Evolutionary conservation across 352 stramenopile genomes (phyloP).

Genomic region (Albugo candida): DNA sequence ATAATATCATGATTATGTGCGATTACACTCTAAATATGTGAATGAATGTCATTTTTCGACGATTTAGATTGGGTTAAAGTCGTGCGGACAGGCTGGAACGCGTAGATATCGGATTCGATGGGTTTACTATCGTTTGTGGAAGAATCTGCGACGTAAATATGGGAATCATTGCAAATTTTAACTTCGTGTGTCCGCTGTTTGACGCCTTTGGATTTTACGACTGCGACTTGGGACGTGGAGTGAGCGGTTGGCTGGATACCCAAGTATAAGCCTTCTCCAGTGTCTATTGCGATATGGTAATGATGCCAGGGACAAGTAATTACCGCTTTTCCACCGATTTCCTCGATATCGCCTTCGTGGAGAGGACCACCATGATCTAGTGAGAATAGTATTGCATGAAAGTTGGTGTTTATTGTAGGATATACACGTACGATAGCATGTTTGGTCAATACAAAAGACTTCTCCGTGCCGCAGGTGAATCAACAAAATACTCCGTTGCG

Average conservation of each 20-base stretch:
- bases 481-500: conserved; percentile 51
- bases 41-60: too few species aligned
- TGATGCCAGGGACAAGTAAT: conserved; percentile 77
- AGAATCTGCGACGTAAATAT: conserved; percentile 63
- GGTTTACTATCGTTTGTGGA: conserved; percentile 17
- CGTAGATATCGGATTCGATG: conserved; percentile 56
- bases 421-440: conserved; percentile 51
- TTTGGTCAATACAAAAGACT: conserved; percentile 73
- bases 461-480: conserved; percentile 24
- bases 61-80: too few species aligned
- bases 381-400: background rate
- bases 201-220: conserved; percentile 64
- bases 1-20: too few species aligned
- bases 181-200: conserved; percentile 75
- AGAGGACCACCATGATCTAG: conserved; percentile 65
- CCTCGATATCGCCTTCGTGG: conserved; percentile 65
- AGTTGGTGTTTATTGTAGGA: too few species aligned
- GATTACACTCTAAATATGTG: too few species aligned
- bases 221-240: conserved; percentile 10
- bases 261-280: conserved; percentile 70
- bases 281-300: conserved; percentile 66
- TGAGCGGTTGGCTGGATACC: conserved; percentile 24
- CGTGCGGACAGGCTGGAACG: conserved; percentile 18
- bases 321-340: conserved; percentile 50
- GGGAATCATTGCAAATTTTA: conserved; percentile 33